Percentiles rank a stretch among this genome's conserved stretches.
Conservation (phyloP, 768 basidiomycete species). For the Gloeophyllum trabeum region DNA sequence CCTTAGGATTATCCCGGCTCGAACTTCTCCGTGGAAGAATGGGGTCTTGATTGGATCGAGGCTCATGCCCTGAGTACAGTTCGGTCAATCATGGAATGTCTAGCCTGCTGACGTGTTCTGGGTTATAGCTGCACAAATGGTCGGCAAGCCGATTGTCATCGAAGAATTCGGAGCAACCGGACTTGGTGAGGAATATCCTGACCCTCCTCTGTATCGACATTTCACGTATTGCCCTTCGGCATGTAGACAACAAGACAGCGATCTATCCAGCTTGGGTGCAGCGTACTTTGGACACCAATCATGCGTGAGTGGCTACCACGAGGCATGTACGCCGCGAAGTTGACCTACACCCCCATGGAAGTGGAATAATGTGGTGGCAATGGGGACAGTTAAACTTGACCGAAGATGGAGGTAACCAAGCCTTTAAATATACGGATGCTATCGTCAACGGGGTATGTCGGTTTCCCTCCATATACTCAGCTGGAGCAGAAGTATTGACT, state of each 20-base stretch:
- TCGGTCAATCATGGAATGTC: neutral
- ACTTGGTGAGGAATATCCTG: conserved; percentile 29
- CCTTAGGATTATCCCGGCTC: conserved; percentile 33
- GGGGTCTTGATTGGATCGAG: conserved; percentile 21
- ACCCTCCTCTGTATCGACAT: no score
- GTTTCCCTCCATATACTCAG: neutral
- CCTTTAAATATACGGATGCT: conserved; percentile 44
- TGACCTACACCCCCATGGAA: no score
- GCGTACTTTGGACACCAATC: conserved; percentile 33
- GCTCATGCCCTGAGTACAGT: conserved; percentile 21
- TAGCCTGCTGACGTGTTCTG: neutral
- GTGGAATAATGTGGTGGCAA: conserved; percentile 50
- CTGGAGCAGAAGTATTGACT: neutral
- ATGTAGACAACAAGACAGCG: conserved; percentile 33
- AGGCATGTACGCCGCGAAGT: no score
- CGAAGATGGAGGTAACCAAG: conserved; percentile 38
- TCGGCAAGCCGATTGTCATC: conserved; percentile 18
- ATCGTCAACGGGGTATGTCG: conserved; percentile 30
- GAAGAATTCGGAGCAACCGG: conserved; percentile 24
- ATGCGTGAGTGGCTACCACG: conserved; percentile 26
- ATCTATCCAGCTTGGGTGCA: conserved; percentile 43
- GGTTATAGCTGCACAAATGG: conserved; percentile 30
- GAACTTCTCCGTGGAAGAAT: conserved; percentile 28
- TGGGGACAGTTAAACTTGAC: conserved; percentile 37
- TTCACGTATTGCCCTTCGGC: no score